A percentile compares a stretch with the other conserved stretches of the same genome.
These are phyloP conservation scores for Neophaeococcomyces mojaviensis DNA, from an alignment of 2,329 filamentous ascomycete species.

Conservation along the genomic window DNA sequence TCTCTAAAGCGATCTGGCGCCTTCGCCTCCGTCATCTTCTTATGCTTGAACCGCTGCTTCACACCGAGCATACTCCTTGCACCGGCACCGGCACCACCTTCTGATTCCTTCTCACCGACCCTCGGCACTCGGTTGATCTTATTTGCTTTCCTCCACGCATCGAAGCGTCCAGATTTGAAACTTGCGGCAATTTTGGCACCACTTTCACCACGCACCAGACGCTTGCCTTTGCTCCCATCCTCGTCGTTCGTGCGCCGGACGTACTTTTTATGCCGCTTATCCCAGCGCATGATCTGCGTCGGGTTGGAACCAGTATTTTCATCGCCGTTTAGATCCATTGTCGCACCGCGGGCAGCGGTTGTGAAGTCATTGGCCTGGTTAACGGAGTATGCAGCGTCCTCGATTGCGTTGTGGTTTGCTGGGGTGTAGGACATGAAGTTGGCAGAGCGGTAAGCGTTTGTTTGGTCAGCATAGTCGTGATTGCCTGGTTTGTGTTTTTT, in stretches of 20 bases:
- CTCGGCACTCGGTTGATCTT: constrained; percentile 69
- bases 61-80: constrained; percentile 26
- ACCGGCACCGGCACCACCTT: constrained; percentile 27
- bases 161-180: constrained; percentile 90
- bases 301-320: constrained; percentile 76
- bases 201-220: constrained; percentile 77
- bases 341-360: constrained; percentile 73
- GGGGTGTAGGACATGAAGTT: constrained; percentile 97
- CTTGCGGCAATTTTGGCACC: constrained; percentile 92
- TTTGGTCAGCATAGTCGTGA: constrained; percentile 43
- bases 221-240: constrained; percentile 71
- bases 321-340: constrained; percentile 90
- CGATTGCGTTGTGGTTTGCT: constrained; percentile 67
- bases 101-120: constrained; percentile 70
- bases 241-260: constrained; percentile 87
- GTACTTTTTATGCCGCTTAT: constrained; percentile 94
- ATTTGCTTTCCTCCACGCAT: constrained; percentile 83
- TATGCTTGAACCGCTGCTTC: constrained; percentile 68
- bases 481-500: constrained; percentile 35
- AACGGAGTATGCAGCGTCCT: constrained; percentile 89
- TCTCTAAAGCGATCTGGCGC: constrained; percentile 85
- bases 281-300: constrained; percentile 79
- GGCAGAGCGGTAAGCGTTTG: constrained; percentile 63
- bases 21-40: constrained; percentile 80
- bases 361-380: constrained; percentile 74